Conservation (phyloP, 257 asterid species). For the Parsonsia alboflavescens region DNA sequence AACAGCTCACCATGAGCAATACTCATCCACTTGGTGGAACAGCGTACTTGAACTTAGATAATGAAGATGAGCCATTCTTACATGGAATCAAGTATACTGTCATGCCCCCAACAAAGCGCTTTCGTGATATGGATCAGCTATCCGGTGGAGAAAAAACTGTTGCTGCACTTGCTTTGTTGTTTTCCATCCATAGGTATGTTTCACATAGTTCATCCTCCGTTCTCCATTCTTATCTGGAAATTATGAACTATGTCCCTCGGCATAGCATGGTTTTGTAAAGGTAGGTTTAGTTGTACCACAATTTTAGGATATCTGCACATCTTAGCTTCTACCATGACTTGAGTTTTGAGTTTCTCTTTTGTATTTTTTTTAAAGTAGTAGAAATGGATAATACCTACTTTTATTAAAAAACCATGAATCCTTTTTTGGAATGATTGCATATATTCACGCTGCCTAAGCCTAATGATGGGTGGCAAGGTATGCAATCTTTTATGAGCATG, state of each 20-base stretch:
- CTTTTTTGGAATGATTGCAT: background rate
- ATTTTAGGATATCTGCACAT: too few relatives aligned
- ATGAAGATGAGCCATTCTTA: conserved; percentile 90
- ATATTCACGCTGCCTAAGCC: too few relatives aligned
- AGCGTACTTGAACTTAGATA: conserved; percentile 83
- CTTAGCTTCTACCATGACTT: too few relatives aligned
- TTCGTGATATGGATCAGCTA: conserved; percentile 87
- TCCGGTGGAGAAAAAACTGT: conserved; percentile 99
- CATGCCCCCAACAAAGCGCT: conserved; percentile 98
- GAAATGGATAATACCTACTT: too few relatives aligned
- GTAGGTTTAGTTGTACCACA: too few relatives aligned
- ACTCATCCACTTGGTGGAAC: conserved; percentile 97
- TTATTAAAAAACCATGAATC: background rate
- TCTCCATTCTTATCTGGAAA: background rate
- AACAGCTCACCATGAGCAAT: conserved; percentile 83
- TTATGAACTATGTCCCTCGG: background rate
- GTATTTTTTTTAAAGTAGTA: too few relatives aligned
- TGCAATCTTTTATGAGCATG: background rate
- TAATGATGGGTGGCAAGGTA: background rate
- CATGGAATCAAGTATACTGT: conserved; percentile 92
- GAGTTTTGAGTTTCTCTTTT: too few relatives aligned
- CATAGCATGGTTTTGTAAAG: too few relatives aligned
- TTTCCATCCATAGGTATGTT: conserved; percentile 84
- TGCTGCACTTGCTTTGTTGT: conserved; percentile 96
- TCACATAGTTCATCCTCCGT: background rate